Evolutionary conservation across 148 eudicot genomes (phyloP).

Genomic region (Limonium bicolor): DNA sequence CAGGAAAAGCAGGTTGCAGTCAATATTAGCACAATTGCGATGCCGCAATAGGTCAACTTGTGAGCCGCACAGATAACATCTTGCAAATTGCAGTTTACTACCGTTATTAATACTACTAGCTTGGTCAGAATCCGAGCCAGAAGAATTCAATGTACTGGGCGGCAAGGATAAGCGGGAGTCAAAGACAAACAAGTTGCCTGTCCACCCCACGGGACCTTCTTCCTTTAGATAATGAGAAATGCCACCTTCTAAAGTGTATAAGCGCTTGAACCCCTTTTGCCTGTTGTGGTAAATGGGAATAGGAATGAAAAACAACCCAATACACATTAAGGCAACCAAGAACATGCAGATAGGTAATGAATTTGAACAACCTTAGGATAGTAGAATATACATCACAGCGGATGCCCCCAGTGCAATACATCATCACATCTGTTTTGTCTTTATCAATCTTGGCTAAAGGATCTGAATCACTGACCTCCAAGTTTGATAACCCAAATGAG

Average conservation of each 20-base stretch:
- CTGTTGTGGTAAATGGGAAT: too few relatives aligned
- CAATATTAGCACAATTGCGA: constrained; percentile 90
- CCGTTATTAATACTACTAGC: constrained; percentile 15
- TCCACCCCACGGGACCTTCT: constrained; percentile 75
- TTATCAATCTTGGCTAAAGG: constrained; percentile 65
- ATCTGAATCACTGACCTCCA: constrained; percentile 58
- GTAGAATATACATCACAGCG: constrained; percentile 95
- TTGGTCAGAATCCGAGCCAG: constrained; percentile 24
- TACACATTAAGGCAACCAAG: too few relatives aligned
- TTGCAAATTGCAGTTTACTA: constrained; percentile 36
- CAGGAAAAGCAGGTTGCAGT: constrained; percentile 94
- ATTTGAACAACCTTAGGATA: constrained; percentile 64
- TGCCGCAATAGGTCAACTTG: constrained; percentile 69
- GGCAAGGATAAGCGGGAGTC: constrained; percentile 91
- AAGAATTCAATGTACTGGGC: constrained; percentile 56
- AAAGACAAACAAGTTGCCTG: constrained; percentile 83
- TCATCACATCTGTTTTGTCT: constrained; percentile 67
- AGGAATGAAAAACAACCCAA: too few relatives aligned
- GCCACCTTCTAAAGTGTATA: constrained; percentile 86
- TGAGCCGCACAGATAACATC: constrained; percentile 70
- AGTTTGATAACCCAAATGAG: constrained; percentile 71
- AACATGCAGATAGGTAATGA: too few relatives aligned
- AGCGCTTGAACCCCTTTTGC: constrained; percentile 61
- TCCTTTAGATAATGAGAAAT: constrained; percentile 71
- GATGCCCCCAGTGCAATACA: constrained; percentile 98